Evolutionary conservation across 352 stramenopile genomes (phyloP), one percentile per base, ranked within the genome.

Genomic region (Pythium myriotylum): DNA sequence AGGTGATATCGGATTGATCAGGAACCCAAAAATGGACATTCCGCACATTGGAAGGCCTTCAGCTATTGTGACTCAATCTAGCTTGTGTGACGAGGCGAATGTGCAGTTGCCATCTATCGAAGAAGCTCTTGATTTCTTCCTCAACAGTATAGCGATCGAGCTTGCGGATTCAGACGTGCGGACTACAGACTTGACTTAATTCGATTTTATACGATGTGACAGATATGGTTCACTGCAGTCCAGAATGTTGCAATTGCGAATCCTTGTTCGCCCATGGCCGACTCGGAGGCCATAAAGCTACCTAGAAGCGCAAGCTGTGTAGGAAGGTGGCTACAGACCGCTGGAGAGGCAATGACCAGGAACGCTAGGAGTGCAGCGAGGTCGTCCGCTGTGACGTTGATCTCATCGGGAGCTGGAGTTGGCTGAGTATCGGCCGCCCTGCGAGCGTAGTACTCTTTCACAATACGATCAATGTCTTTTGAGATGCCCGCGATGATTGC

Each of bases 221-320:
- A 65, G 3, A 89, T 48, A 29, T 84, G 74, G 23, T 62, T 78
- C 16, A 88, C 72, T 9, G 80, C 74, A 1, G 72, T 61, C 33
- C 53, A 77, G 26, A 79, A 70, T 33, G 74, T 80, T n/a, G 80
- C 76, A 54, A 89, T 54, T 0, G 77, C 80, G 49, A 88, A 89
- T 0, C 77, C 76, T 24, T 79, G 65, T 29, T 74, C 74, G 6
- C 80, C 74, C 49, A 69, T 57, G 14, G 63, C 66, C 41, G 51
- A n/a, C 52, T 65, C 47, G 43, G 60, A 47, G 62, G 77, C 65
- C 45, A 76, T 67, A 54, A 81, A 89, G 59, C 79, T 79, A 14
- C 80, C 74, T 1, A 92, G 55, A 19, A 92, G 59, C 27, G 73
- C 78, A 9, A 92, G 62, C 45, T 90, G 82, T 9, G 82, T 86